Conservation (phyloP, 345 rosid genomes). For the Populus alba region DNA sequence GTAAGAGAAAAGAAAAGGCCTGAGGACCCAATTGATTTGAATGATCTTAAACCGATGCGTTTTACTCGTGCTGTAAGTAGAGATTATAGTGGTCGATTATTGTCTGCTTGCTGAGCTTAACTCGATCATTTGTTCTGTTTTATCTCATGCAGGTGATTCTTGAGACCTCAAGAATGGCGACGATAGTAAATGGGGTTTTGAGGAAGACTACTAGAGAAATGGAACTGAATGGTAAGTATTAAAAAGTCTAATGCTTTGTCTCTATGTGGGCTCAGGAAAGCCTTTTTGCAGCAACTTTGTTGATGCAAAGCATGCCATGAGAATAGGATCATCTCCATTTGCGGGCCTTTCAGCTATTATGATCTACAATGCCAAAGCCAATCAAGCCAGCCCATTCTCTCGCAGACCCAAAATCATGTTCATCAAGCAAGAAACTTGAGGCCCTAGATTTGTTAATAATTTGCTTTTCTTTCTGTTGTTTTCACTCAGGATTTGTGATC, state of each 20-base stretch:
- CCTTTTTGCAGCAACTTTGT: slow-evolving; percentile 17
- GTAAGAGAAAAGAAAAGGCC: slow-evolving; percentile 58
- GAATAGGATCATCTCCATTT: slow-evolving; percentile 23
- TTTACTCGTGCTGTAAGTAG: slow-evolving; percentile 82
- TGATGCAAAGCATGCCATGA: slow-evolving; percentile 10
- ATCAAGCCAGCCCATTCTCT: slow-evolving; percentile 55
- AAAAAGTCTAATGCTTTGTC: slow-evolving; percentile 3
- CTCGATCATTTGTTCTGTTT: background rate
- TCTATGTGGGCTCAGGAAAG: slow-evolving; percentile 38
- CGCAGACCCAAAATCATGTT: slow-evolving; percentile 31
- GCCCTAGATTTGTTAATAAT: background rate
- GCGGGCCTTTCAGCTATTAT: slow-evolving; percentile 56
- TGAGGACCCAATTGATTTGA: slow-evolving; percentile 60
- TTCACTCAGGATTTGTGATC: slow-evolving; percentile 37
- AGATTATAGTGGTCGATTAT: background rate
- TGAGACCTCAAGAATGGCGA: slow-evolving; percentile 81
- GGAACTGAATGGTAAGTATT: slow-evolving; percentile 51
- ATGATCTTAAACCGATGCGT: slow-evolving; percentile 73
- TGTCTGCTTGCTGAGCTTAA: background rate
- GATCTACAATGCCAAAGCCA: slow-evolving; percentile 59
- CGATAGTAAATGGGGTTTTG: slow-evolving; percentile 73
- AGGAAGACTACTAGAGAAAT: slow-evolving; percentile 69
- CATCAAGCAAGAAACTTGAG: background rate
- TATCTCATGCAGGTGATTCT: slow-evolving; percentile 47
- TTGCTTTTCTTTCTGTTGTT: background rate